Percentiles rank a stretch among this genome's conserved stretches.
Evolutionary conservation across 2,329 filamentous ascomycete species (phyloP).

Genomic region (Diaporthe capsici): DNA sequence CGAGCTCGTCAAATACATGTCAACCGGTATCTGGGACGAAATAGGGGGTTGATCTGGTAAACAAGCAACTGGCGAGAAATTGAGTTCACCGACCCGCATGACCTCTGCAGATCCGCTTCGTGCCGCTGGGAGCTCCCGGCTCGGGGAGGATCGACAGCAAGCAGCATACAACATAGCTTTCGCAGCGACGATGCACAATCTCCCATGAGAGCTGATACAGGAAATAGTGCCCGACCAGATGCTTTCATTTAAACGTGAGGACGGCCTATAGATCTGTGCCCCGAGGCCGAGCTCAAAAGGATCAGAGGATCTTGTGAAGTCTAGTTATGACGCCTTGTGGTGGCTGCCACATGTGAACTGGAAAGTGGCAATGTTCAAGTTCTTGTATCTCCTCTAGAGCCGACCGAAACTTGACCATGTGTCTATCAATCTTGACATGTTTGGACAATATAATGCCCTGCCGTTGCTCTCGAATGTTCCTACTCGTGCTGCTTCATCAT

Average conservation of each 20-base stretch:
- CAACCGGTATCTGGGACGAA: background rate
- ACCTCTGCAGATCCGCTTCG: constrained; percentile 3
- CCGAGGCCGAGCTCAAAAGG: background rate
- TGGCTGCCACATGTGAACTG: background rate
- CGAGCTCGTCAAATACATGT: background rate
- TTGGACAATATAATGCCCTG: background rate
- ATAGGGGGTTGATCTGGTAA: background rate
- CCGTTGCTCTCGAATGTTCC: background rate
- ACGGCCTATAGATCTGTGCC: background rate
- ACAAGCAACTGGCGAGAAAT: constrained; percentile 8
- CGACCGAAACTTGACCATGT: background rate
- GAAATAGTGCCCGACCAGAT: background rate
- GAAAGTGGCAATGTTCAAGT: background rate
- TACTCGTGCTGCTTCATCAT: background rate
- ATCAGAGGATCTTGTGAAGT: background rate
- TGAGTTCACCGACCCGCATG: background rate
- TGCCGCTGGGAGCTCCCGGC: constrained; percentile 15
- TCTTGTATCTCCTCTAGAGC: background rate
- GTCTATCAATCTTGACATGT: background rate
- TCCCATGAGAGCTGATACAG: background rate
- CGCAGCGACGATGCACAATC: background rate
- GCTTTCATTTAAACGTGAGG: background rate
- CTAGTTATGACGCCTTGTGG: background rate
- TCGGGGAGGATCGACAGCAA: constrained; percentile 12
- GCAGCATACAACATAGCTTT: background rate